Evolutionary conservation across 1,139 yeast species (phyloP).

Genomic region (Wickerhamomyces sp.): DNA sequence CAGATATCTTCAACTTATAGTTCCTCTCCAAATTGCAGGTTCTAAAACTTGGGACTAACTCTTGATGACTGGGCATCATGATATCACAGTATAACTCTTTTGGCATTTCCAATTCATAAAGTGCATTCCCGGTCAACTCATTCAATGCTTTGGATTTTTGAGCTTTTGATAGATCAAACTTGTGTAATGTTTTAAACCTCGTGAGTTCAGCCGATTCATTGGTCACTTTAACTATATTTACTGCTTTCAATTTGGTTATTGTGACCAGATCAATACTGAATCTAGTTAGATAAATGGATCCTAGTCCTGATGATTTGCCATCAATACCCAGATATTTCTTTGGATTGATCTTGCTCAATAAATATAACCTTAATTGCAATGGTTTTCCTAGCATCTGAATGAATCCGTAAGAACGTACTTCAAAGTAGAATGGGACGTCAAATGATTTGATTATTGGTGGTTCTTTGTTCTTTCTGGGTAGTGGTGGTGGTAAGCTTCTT

Average conservation of each 20-base stretch:
- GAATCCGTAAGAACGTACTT: slow-evolving; percentile 33
- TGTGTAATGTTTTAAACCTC: slow-evolving; percentile 33
- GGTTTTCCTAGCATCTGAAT: slow-evolving; percentile 38
- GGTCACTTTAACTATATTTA: slow-evolving; percentile 8
- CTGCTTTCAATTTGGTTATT: slow-evolving; percentile 15
- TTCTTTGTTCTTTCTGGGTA: slow-evolving; percentile 3
- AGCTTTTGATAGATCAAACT: slow-evolving; percentile 38
- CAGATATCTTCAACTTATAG: slow-evolving; percentile 41
- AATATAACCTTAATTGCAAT: slow-evolving; percentile 37
- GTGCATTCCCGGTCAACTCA: slow-evolving; percentile 21
- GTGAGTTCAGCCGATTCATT: slow-evolving; percentile 24
- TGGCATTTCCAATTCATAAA: slow-evolving; percentile 46
- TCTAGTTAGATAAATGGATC: slow-evolving; percentile 39
- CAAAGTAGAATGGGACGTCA: slow-evolving; percentile 43
- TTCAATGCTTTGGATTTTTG: slow-evolving; percentile 29
- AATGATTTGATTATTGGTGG: slow-evolving; percentile 30
- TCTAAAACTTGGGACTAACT: slow-evolving; percentile 40
- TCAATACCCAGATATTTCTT: slow-evolving; percentile 33
- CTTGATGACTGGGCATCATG: slow-evolving; percentile 41
- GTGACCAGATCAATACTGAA: slow-evolving; percentile 32
- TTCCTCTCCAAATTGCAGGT: slow-evolving; percentile 52
- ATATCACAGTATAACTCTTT: slow-evolving; percentile 34
- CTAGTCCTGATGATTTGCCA: slow-evolving; percentile 44
- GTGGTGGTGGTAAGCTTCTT: slow-evolving; percentile 1
- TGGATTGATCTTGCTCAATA: slow-evolving; percentile 36